Evolutionary conservation across 306 rosid species (phyloP).

Genomic region (Canavalia gladiata): DNA sequence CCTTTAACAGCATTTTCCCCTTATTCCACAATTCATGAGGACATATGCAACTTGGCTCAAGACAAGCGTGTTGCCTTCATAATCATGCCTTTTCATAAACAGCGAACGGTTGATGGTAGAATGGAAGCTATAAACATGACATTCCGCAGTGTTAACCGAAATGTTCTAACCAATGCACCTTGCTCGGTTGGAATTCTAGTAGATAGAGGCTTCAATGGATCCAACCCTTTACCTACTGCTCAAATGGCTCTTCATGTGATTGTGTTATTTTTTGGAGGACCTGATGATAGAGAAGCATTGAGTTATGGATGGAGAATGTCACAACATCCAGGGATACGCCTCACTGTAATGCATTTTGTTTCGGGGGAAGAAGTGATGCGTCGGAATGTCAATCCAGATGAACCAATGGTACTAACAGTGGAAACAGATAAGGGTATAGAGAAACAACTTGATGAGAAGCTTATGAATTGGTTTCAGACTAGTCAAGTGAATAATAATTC

Average conservation of each 20-base stretch:
- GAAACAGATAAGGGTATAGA: conserved; percentile 57
- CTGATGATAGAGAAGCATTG: conserved; percentile 88
- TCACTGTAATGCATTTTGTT: conserved; percentile 69
- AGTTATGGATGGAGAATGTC: conserved; percentile 84
- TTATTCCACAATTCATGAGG: conserved; percentile 92
- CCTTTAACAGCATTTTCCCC: conserved; percentile 88
- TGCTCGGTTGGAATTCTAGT: conserved; percentile 92
- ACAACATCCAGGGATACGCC: conserved; percentile 66
- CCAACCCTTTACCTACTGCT: conserved; percentile 53
- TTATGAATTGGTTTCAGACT: conserved; percentile 58
- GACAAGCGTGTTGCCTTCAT: conserved; percentile 84
- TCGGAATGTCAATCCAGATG: not conserved
- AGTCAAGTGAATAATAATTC: conserved; percentile 49
- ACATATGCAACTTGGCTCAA: conserved; percentile 77
- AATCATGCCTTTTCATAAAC: conserved; percentile 88
- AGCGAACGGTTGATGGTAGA: conserved; percentile 85
- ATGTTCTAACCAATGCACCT: conserved; percentile 71
- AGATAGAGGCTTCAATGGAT: conserved; percentile 73
- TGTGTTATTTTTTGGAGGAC: conserved; percentile 82
- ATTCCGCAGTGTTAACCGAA: conserved; percentile 68
- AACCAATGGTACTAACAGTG: conserved; percentile 35
- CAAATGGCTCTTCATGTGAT: conserved; percentile 63
- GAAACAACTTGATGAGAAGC: conserved; percentile 62
- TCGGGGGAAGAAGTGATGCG: conserved; percentile 49
- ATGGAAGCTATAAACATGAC: conserved; percentile 83